These are phyloP conservation scores for Mayamaea pseudoterrestris DNA, from an alignment of 108 stramenopile species.

Conservation along the genomic window DNA sequence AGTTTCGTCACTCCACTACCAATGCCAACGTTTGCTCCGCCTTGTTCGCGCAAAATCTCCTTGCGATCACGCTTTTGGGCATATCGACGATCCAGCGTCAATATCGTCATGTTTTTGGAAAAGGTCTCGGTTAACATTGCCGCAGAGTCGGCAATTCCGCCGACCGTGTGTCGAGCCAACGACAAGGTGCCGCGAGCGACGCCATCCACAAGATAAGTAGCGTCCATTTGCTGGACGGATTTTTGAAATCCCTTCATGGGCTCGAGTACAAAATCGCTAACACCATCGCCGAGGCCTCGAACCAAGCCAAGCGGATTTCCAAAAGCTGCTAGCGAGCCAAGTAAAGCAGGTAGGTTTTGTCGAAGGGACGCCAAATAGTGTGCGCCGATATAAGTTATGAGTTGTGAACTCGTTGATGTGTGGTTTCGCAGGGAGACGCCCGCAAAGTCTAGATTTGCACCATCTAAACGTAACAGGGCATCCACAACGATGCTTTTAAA, in stretches of 20 bases:
- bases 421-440: constrained; percentile 53
- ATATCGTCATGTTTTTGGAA: constrained; percentile 70
- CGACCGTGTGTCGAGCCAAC: constrained; percentile 78
- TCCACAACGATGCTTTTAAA: constrained; percentile 70
- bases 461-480: constrained; percentile 49
- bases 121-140: constrained; percentile 67
- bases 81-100: constrained; percentile 80
- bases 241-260: constrained; percentile 71
- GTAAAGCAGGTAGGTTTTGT: constrained; percentile 66
- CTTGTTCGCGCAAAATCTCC: constrained; percentile 11
- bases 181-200: constrained; percentile 77
- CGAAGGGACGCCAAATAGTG: constrained; percentile 69
- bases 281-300: constrained; percentile 70
- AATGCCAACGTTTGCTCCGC: constrained; percentile 40
- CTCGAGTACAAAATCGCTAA: constrained; percentile 69
- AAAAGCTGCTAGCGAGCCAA: constrained; percentile 75
- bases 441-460: constrained; percentile 50
- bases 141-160: constrained; percentile 81
- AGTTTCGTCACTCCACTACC: constrained; percentile 61
- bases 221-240: constrained; percentile 68
- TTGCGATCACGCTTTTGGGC: constrained; percentile 60
- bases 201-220: constrained; percentile 66
- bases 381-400: constrained; percentile 37
- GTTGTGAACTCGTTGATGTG: constrained; percentile 35
- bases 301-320: constrained; percentile 85